Evolutionary conservation across 1,284 basidiomycete species (phyloP).

Genomic region (Puccinia hordei): DNA sequence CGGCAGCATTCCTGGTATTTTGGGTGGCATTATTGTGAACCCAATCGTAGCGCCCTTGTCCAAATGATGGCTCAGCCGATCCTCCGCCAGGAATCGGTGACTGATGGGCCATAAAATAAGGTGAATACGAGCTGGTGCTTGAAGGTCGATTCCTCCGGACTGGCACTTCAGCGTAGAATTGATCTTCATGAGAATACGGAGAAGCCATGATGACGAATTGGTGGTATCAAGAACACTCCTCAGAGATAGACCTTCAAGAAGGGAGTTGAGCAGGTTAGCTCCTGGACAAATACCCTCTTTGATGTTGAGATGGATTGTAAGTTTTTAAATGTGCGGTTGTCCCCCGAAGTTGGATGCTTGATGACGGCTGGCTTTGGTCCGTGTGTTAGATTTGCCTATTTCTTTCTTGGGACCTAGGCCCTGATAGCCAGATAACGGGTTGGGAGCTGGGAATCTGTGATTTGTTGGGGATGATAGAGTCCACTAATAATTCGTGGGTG

Average conservation of each 20-base stretch:
- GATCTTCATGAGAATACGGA: conserved; percentile 16
- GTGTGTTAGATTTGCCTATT: not conserved
- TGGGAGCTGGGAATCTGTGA: not conserved
- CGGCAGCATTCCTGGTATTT: not conserved
- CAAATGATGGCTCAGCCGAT: conserved; percentile 25
- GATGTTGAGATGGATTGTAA: too few relatives aligned
- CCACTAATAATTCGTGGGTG: not conserved
- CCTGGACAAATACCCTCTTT: not conserved
- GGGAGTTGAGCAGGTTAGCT: not conserved
- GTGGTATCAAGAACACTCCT: not conserved
- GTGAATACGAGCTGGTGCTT: conserved; percentile 22
- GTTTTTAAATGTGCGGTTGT: not conserved
- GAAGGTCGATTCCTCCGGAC: conserved; percentile 27
- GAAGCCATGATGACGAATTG: conserved; percentile 11
- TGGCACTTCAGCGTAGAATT: conserved; percentile 36
- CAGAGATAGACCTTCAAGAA: not conserved
- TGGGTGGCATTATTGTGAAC: conserved; percentile 13
- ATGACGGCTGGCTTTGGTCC: not conserved
- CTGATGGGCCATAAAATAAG: conserved; percentile 35
- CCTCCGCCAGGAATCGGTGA: conserved; percentile 1
- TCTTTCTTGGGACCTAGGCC: not conserved
- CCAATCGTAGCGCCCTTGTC: conserved; percentile 39
- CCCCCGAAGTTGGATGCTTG: not conserved
- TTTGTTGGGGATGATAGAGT: not conserved
- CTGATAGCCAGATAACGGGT: not conserved